A percentile compares a stretch with the other conserved stretches of the same genome.
Conservation (phyloP, 73 alveolate genomes). For the Paramecium sexaurelia region DNA sequence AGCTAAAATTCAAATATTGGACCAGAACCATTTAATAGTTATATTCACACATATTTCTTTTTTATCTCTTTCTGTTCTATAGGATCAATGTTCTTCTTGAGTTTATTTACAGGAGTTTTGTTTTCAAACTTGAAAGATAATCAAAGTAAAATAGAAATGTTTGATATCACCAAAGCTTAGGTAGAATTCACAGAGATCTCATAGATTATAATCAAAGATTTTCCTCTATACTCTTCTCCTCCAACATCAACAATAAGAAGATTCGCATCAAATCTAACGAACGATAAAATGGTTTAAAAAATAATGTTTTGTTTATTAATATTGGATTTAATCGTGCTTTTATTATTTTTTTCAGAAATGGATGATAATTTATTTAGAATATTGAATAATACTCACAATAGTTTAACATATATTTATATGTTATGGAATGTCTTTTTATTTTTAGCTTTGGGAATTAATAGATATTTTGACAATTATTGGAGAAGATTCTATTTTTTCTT, state of each 20-base stretch:
- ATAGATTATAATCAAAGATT: background rate
- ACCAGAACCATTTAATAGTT: background rate
- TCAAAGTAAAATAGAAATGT: background rate
- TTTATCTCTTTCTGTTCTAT: background rate
- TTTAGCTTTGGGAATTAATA: background rate
- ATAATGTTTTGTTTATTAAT: background rate
- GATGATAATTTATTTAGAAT: background rate
- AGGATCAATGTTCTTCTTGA: constrained; percentile 49
- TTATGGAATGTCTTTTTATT: background rate
- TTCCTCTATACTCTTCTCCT: constrained; percentile 11
- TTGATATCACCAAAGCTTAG: background rate
- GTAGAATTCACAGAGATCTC: background rate
- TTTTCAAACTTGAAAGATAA: background rate
- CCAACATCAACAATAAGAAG: background rate
- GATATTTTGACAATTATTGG: constrained; percentile 39
- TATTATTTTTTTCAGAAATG: background rate
- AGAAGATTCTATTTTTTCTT: constrained; percentile 21
- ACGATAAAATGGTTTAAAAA: background rate
- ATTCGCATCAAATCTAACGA: background rate
- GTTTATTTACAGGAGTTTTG: constrained; percentile 27
- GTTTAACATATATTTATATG: background rate
- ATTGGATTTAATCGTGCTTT: background rate
- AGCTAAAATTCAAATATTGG: background rate
- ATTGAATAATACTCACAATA: background rate
- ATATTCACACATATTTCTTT: background rate